Evolutionary conservation across 345 rosid genomes (phyloP).

Genomic region (Microthlaspi erraticum): DNA sequence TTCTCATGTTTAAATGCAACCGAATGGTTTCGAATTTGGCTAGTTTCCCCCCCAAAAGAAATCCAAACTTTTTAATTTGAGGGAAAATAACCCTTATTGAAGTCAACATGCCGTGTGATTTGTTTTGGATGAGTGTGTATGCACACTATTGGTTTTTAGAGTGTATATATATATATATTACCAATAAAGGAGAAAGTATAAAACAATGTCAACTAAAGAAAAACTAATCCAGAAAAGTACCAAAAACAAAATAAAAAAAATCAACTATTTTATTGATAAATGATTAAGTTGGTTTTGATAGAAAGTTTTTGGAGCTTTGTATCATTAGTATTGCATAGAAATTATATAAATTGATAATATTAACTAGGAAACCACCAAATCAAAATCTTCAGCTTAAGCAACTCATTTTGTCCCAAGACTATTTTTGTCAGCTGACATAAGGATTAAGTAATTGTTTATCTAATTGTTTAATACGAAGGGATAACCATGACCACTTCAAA

Average conservation of each 20-base stretch:
- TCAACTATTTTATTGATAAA: no score
- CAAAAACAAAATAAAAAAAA: no score
- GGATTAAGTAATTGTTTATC: neutral
- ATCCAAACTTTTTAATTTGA: neutral
- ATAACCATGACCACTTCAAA: neutral
- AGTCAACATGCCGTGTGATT: conserved; percentile 12
- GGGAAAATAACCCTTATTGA: neutral
- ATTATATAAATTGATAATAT: neutral
- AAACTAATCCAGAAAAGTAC: no score
- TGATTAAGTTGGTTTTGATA: no score
- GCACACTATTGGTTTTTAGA: no score
- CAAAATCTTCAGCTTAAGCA: conserved; percentile 1
- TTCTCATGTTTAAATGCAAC: neutral
- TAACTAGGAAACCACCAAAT: neutral
- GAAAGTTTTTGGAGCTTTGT: no score
- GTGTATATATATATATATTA: no score
- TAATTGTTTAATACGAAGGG: neutral
- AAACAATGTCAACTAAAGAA: no score
- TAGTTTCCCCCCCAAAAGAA: neutral
- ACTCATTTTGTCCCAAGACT: neutral
- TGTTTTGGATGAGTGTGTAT: neutral
- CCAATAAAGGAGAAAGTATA: no score
- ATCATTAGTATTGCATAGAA: neutral
- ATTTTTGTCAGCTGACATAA: neutral
- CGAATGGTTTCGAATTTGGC: neutral